Conservation (phyloP, 2,329 filamentous ascomycete genomes). For the Diaporthe vaccinii region DNA sequence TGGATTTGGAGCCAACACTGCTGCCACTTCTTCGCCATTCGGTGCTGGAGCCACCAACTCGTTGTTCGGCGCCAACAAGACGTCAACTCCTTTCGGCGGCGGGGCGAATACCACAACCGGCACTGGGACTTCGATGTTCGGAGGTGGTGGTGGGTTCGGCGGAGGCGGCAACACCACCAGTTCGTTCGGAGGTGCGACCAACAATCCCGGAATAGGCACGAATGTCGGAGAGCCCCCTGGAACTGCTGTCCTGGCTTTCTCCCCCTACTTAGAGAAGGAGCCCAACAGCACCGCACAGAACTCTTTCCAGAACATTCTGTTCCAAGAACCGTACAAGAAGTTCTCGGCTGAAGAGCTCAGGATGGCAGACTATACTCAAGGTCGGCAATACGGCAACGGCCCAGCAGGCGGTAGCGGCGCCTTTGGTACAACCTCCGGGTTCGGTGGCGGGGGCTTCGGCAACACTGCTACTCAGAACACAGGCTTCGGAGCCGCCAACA, state of each 20-base stretch:
- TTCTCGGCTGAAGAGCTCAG: slow-evolving; percentile 90
- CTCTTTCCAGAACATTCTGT: slow-evolving; percentile 83
- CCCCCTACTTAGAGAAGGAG: slow-evolving; percentile 81
- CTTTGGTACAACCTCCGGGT: slow-evolving; percentile 76
- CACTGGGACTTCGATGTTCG: slow-evolving; percentile 62
- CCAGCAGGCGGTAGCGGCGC: slow-evolving; percentile 87
- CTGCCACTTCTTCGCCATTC: slow-evolving; percentile 53
- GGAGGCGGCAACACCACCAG: slow-evolving; percentile 52
- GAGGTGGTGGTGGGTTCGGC: slow-evolving; percentile 57
- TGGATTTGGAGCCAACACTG: slow-evolving; percentile 56
- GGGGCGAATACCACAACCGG: slow-evolving; percentile 51
- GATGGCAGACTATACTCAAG: slow-evolving; percentile 89
- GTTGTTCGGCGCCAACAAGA: slow-evolving; percentile 68
- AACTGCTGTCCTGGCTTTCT: slow-evolving; percentile 78
- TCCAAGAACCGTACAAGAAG: slow-evolving; percentile 85
- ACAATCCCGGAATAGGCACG: slow-evolving; percentile 65
- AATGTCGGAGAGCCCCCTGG: slow-evolving; percentile 73
- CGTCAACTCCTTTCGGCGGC: slow-evolving; percentile 58
- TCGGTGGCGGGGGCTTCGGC: slow-evolving; percentile 64
- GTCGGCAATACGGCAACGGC: slow-evolving; percentile 87
- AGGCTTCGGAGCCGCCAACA: slow-evolving; percentile 51
- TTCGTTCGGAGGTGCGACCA: slow-evolving; percentile 58
- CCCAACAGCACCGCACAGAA: slow-evolving; percentile 66
- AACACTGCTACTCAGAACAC: slow-evolving; percentile 54
- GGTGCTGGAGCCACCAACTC: slow-evolving; percentile 54